Conservation (phyloP, 208 protist genomes). For the Naegleria gruberi region DNA sequence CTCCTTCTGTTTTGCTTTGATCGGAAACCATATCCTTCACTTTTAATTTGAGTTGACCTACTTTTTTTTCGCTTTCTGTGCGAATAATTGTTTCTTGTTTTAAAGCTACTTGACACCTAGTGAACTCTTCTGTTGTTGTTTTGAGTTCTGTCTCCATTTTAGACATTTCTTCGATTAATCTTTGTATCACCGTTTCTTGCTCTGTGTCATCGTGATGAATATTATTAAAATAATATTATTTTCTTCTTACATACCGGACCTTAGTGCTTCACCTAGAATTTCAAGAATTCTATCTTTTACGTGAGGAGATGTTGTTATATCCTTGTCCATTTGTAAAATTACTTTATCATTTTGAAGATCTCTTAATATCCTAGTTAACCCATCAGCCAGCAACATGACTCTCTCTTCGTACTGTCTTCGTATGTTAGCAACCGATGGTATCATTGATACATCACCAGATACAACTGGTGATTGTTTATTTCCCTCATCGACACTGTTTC, state of each 20-base stretch:
- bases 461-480: no score
- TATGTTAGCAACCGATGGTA: background rate
- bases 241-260: background rate
- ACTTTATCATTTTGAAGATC: slow-evolving; percentile 6
- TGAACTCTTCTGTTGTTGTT: background rate
- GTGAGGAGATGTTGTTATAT: background rate
- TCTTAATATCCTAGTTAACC: background rate
- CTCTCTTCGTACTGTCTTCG: background rate
- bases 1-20: background rate
- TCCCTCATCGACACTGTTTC: no score
- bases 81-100: background rate
- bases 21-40: background rate
- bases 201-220: background rate
- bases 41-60: background rate
- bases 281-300: background rate
- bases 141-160: background rate
- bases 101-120: background rate
- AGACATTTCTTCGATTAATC: background rate
- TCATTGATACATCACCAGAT: no score
- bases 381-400: background rate
- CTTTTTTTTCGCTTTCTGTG: background rate
- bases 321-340: slow-evolving; percentile 3
- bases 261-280: background rate
- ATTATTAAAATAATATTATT: background rate
- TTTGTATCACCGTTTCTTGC: background rate